Evolutionary conservation across 1,284 basidiomycete species (phyloP).

Genomic region (Trichosporon ovoides): DNA sequence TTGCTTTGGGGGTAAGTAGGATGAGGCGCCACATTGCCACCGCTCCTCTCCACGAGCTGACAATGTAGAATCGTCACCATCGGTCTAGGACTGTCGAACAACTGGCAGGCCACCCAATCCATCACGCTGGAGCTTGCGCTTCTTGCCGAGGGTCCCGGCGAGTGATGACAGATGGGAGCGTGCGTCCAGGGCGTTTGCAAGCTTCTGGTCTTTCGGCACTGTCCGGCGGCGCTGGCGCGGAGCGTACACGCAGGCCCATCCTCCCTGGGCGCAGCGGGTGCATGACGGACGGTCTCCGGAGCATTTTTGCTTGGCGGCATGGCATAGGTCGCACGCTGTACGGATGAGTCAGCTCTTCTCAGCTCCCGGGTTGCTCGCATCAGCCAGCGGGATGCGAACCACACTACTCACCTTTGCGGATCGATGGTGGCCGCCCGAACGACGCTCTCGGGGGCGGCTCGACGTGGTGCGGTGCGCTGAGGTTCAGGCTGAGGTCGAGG

Average conservation of each 20-base stretch:
- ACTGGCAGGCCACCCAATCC: conserved; percentile 36
- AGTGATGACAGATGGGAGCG: not conserved
- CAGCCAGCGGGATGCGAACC: no score
- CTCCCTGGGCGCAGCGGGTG: conserved; percentile 42
- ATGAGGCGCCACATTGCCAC: no score
- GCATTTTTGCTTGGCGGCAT: conserved; percentile 48
- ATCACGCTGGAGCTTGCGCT: conserved; percentile 38
- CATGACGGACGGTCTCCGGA: conserved; percentile 47
- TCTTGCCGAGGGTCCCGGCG: conserved; percentile 26
- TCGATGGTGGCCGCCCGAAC: conserved; percentile 39
- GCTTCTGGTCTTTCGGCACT: conserved; percentile 43
- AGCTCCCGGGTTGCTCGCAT: not conserved
- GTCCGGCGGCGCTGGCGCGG: conserved; percentile 46
- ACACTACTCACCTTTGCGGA: conserved; percentile 37
- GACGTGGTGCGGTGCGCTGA: conserved; percentile 15
- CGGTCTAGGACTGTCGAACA: conserved; percentile 39
- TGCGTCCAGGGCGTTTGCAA: conserved; percentile 19
- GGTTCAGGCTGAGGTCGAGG: conserved; percentile 32
- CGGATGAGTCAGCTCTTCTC: conserved; percentile 5
- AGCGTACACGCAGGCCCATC: conserved; percentile 46
- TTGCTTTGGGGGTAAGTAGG: conserved; percentile 37
- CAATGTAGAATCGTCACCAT: conserved; percentile 38
- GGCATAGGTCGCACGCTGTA: conserved; percentile 46
- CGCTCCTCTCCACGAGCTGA: no score
- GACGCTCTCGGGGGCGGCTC: conserved; percentile 9